phyloP scores from a whole-genome alignment of 306 rosid genomes.

The Cucurbita ficifolia region DNA sequence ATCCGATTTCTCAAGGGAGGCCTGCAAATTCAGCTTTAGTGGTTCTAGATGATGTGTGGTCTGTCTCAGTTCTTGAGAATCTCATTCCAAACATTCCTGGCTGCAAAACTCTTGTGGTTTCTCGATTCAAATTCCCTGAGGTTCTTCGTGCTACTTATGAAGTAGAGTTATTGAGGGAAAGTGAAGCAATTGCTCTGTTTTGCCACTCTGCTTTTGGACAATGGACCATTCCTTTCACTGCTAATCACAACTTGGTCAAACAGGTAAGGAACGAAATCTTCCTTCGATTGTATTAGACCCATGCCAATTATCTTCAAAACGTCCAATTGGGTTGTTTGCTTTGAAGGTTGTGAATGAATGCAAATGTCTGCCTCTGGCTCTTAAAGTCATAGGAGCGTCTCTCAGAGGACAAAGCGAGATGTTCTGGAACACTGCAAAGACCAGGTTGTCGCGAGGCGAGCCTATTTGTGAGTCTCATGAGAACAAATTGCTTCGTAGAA shows the following conservation, averaged over 20 bases:
- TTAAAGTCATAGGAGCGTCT: conserved; percentile 87
- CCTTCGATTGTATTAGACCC: neutral
- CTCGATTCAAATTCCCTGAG: conserved; percentile 43
- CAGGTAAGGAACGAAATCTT: conserved; percentile 33
- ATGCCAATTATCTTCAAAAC: neutral
- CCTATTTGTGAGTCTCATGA: conserved; percentile 63
- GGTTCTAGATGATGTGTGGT: conserved; percentile 85
- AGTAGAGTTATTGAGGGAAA: conserved; percentile 52
- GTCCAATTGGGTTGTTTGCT: neutral
- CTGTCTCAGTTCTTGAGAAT: conserved; percentile 32
- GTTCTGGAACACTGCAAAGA: conserved; percentile 62
- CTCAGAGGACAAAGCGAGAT: conserved; percentile 49
- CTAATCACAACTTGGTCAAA: conserved; percentile 53
- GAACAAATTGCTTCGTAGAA: conserved; percentile 39
- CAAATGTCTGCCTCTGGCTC: conserved; percentile 80
- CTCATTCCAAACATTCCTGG: conserved; percentile 44
- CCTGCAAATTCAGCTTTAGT: conserved; percentile 27
- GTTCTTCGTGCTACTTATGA: conserved; percentile 30
- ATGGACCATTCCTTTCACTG: conserved; percentile 38
- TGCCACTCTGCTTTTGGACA: conserved; percentile 87
- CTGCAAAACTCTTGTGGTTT: conserved; percentile 60
- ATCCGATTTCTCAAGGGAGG: conserved; percentile 26
- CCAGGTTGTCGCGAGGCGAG: conserved; percentile 58
- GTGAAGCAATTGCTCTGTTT: conserved; percentile 62
- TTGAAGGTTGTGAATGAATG: conserved; percentile 68